Evolutionary conservation across 495 filamentous ascomycete species (phyloP).

Genomic region (Podospora pseudopauciseta): DNA sequence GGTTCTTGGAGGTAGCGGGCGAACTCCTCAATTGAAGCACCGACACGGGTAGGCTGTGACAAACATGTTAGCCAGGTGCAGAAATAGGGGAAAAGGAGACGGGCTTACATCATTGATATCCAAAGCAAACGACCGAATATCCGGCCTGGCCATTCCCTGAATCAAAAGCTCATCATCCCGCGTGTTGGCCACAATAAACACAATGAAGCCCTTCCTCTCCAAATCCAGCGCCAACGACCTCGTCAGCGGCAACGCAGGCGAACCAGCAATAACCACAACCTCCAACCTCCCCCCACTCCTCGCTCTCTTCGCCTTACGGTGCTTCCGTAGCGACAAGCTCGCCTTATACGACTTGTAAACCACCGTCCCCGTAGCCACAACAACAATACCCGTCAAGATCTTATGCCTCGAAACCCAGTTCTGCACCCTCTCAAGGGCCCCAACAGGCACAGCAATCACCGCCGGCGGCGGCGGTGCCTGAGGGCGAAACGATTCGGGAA

Average conservation of each 20-base stretch:
- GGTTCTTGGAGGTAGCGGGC: slow-evolving; percentile 64
- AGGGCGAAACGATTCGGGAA: slow-evolving; percentile 64
- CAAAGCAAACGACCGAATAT: slow-evolving; percentile 77
- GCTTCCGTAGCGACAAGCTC: slow-evolving; percentile 56
- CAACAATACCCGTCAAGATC: slow-evolving; percentile 61
- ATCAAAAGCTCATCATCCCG: slow-evolving; percentile 79
- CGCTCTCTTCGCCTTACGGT: slow-evolving; percentile 70
- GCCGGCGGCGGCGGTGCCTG: slow-evolving; percentile 48
- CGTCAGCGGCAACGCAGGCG: slow-evolving; percentile 73
- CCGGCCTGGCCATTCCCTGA: slow-evolving; percentile 66
- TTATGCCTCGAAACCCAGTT: slow-evolving; percentile 69
- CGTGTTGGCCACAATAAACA: slow-evolving; percentile 78
- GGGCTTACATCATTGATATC: slow-evolving; percentile 70
- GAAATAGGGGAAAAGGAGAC: neutral
- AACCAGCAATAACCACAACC: slow-evolving; percentile 85
- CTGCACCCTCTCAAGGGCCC: slow-evolving; percentile 37
- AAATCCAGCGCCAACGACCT: slow-evolving; percentile 77
- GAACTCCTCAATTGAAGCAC: slow-evolving; percentile 62
- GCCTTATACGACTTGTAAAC: slow-evolving; percentile 62
- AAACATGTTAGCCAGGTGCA: slow-evolving; percentile 22
- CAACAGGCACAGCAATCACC: slow-evolving; percentile 32
- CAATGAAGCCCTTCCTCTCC: slow-evolving; percentile 88
- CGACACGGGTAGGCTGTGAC: slow-evolving; percentile 43
- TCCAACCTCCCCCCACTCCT: slow-evolving; percentile 83
- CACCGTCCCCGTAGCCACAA: slow-evolving; percentile 65